Percentiles rank a stretch among this genome's conserved stretches.
Evolutionary conservation across 768 basidiomycete genomes (phyloP).

Genomic region (Rhodocollybia butyracea): DNA sequence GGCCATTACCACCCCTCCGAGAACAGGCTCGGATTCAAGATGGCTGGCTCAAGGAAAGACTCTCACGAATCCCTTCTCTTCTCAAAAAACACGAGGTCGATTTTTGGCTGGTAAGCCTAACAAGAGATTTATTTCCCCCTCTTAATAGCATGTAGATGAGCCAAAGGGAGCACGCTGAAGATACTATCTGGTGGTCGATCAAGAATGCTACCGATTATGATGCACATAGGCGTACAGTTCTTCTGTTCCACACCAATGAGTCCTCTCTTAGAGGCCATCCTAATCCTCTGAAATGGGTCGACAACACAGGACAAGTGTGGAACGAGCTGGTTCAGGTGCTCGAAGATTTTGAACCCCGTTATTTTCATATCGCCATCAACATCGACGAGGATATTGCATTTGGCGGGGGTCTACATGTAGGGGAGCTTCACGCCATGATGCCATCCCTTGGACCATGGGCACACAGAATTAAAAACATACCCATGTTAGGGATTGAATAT

Average conservation of each 20-base stretch:
- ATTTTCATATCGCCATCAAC: slow-evolving; percentile 46
- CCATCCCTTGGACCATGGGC: slow-evolving; percentile 43
- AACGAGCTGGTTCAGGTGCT: slow-evolving; percentile 37
- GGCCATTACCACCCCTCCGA: slow-evolving; percentile 33
- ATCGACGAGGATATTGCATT: slow-evolving; percentile 44
- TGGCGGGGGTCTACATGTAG: slow-evolving; percentile 46
- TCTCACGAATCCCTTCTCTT: slow-evolving; percentile 37
- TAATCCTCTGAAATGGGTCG: slow-evolving; percentile 45
- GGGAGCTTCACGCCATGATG: slow-evolving; percentile 37
- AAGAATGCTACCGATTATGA: slow-evolving; percentile 47
- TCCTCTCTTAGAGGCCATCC: slow-evolving; percentile 25
- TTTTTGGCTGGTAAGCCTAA: slow-evolving; percentile 36
- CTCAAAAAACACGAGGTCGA: slow-evolving; percentile 40
- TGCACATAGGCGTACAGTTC: slow-evolving; percentile 44
- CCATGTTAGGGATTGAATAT: slow-evolving; percentile 47
- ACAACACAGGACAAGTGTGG: slow-evolving; percentile 49
- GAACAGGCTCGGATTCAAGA: slow-evolving; percentile 38
- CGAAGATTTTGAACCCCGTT: slow-evolving; percentile 30
- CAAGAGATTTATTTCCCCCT: background rate
- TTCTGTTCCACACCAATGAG: slow-evolving; percentile 46
- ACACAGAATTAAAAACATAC: slow-evolving; percentile 33
- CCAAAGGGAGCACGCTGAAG: slow-evolving; percentile 52
- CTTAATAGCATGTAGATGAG: slow-evolving; percentile 28
- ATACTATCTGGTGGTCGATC: slow-evolving; percentile 50
- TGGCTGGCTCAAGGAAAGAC: slow-evolving; percentile 36